Base-by-base conservation (phyloP, 2,329 filamentous ascomycete species). In the Colletotrichum graminicola region DNA sequence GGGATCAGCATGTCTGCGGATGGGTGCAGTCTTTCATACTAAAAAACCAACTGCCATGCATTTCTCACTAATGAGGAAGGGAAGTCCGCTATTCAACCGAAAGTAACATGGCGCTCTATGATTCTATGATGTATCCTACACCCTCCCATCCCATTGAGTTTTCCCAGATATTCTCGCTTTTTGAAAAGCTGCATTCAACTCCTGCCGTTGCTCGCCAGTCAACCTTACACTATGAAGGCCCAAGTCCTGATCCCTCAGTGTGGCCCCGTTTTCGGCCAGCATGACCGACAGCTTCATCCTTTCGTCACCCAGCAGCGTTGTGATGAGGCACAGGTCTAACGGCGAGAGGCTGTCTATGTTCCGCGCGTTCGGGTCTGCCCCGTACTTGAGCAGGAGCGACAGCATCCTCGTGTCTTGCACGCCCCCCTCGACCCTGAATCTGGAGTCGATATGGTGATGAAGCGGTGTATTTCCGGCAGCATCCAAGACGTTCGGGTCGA, bases 331-430 rank as follows among this genome's bases (percentile, higher is more conserved):
- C 1, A 72, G 41, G 26, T 72, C 69, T 12, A 72, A 10, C 12
- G 65, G 52, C 2, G 69, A 72, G 7, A 51, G 18, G 10, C 59
- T 45, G 1, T 41, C 57, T 4, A 36, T 21, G 5, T 72, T 72
- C 16, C 73, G 65, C 3, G 73, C 65, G 14, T 82, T 80, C 0
- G 77, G 68, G 47, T 82, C 75, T 0, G 80, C 79, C 2, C 80
- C 81, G 26, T 76, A 62, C 55, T 77, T 73, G 1, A 82, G 70
- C 16, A 82, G 74, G 10, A 75, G 43, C 41, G 66, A 39, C 1
- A 72, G 21, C 11, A 39, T n/a, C 5, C 5, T 41, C 21, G 47
- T 45, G 6, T 69, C 60, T 18, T 32, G 55, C 12, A 32, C 41
- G 3, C 34, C 21, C 41, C 41, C 34, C 16, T 34, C 47, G 10